Base-by-base conservation (phyloP, 768 basidiomycete genomes). In the Tremella fuciformis region DNA sequence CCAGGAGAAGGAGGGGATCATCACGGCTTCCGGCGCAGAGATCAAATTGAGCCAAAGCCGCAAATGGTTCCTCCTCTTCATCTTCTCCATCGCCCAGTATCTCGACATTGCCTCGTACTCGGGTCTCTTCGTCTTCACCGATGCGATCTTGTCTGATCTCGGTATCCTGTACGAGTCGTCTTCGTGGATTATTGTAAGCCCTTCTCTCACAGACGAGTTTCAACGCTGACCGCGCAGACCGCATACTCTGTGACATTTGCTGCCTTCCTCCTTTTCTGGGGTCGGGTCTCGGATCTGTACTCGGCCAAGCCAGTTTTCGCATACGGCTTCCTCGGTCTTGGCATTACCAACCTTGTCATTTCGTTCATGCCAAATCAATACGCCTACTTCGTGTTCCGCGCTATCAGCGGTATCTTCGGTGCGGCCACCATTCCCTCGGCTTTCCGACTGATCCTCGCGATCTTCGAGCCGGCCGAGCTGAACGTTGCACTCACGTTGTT, bases 321-420 rank as follows among this genome's bases (percentile, higher is more conserved):
- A 19, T 59, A 39, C 29, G 69, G 69, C 24, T 67, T 70, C 53
- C 25, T 61, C 25, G 49, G 44, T 3, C 57, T 71, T 7, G 70
- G 67, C 15, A 22, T 66, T n/a, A 51, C 60, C 48, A 60, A 57
- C 25, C 58, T 71, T 25, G 52, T 62, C 26, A 61, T 62, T 21
- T 58, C 58, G 1, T 71, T 71, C 60, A n/a, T 60, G n/a, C 49
- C 60, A 18, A 59, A 71, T 29, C 59, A 67, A 25, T 62, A 59
- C 60, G 38, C 62, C n/a, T 65, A 64, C 53, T 69, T 69, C 49
- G 68, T 70, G 47, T 49, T 70, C 3, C 56, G 71, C 13, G 68
- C 66, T 2, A 15, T 73, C 19, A 49, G 46, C 16, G 68, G 71
- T 24, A 62, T 73, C 18, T 59, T 57, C 11, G 67, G 58, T 26